Evolutionary conservation across 768 basidiomycete genomes (phyloP).

Genomic region (Paxillus ammoniavirescens): DNA sequence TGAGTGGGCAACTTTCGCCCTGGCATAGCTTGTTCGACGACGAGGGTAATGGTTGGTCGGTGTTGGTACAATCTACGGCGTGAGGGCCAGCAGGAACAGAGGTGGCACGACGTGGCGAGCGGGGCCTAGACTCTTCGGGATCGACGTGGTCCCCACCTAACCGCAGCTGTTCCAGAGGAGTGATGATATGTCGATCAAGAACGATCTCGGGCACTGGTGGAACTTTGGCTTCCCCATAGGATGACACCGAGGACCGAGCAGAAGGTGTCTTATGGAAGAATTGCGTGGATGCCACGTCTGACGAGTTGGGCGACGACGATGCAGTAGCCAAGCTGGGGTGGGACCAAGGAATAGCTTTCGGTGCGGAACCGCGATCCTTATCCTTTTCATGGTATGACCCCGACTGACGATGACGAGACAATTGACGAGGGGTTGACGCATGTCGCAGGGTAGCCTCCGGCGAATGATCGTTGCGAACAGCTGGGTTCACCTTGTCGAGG

Average conservation of each 20-base stretch:
- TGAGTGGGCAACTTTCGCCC: slow-evolving; percentile 18
- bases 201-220: slow-evolving; percentile 38
- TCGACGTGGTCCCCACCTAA: slow-evolving; percentile 30
- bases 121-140: background rate
- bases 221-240: slow-evolving; percentile 42
- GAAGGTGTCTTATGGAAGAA: slow-evolving; percentile 51
- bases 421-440: slow-evolving; percentile 7
- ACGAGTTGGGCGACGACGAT: slow-evolving; percentile 62
- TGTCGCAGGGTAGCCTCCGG: background rate
- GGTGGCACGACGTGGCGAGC: slow-evolving; percentile 16
- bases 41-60: slow-evolving; percentile 9
- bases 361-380: background rate
- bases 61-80: slow-evolving; percentile 6
- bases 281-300: slow-evolving; percentile 52
- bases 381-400: slow-evolving; percentile 8
- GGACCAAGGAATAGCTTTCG: slow-evolving; percentile 16
- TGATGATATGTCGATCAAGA: slow-evolving; percentile 48
- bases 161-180: slow-evolving; percentile 53
- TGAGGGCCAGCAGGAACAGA: slow-evolving; percentile 17
- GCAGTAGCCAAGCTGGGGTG: slow-evolving; percentile 50
- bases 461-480: slow-evolving; percentile 1
- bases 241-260: slow-evolving; percentile 55
- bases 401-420: background rate
- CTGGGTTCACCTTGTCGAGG: slow-evolving; percentile 10
- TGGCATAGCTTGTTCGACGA: slow-evolving; percentile 10